A percentile compares a stretch with the other conserved stretches of the same genome.
phyloP scores from a whole-genome alignment of 257 asterid genomes.

The Mentha longifolia region DNA sequence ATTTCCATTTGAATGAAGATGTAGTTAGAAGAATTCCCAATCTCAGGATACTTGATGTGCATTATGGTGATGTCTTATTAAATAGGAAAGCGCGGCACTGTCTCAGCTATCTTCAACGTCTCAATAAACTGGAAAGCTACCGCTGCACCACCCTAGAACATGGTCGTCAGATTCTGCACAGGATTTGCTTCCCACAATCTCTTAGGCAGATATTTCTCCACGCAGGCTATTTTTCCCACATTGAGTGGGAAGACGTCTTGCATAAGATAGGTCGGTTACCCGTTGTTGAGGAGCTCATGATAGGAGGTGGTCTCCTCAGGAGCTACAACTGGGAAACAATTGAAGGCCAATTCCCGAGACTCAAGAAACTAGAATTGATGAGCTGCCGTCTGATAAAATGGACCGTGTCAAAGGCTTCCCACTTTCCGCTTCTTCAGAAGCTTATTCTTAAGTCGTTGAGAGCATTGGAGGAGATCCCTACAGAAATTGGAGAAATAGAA shows the following conservation, averaged over 20 bases:
- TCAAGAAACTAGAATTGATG: not conserved
- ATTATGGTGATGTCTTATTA: not conserved
- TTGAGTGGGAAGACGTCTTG: not conserved
- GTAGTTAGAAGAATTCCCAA: not conserved
- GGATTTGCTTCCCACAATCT: too few species aligned
- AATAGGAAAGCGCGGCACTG: too few species aligned
- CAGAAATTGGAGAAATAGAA: too few species aligned
- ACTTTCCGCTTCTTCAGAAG: too few species aligned
- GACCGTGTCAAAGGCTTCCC: too few species aligned
- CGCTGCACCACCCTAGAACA: not conserved
- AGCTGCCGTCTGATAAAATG: too few species aligned
- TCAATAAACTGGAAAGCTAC: not conserved
- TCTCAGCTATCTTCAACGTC: not conserved
- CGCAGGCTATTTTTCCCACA: too few species aligned
- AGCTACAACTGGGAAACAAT: not conserved
- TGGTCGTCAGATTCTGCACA: fast-evolving
- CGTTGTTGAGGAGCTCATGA: not conserved
- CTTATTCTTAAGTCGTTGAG: too few species aligned
- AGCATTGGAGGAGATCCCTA: too few species aligned
- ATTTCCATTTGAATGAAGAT: not conserved
- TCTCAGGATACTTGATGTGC: not conserved
- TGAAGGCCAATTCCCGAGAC: not conserved
- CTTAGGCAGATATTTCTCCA: too few species aligned
- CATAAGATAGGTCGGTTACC: not conserved
- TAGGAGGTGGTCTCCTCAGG: not conserved